Conservation (phyloP, 2,329 filamentous ascomycete species). For the Teratosphaeriaceae sp. region DNA sequence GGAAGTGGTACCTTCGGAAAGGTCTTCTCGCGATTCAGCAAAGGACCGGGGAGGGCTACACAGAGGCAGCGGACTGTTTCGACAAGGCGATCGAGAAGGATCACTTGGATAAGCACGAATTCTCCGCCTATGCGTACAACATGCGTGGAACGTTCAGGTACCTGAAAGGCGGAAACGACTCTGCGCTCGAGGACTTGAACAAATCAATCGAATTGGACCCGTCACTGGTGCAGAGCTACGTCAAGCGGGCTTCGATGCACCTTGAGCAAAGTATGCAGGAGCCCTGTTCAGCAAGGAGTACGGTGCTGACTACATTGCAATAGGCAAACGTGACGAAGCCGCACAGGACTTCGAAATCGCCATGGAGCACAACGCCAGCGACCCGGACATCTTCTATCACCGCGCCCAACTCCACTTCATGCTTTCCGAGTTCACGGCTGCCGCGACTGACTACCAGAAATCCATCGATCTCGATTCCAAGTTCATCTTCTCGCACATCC, state of each 20-base stretch:
- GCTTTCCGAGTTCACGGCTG: conserved; percentile 84
- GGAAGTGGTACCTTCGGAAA: conserved; percentile 77
- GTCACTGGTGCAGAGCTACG: conserved; percentile 87
- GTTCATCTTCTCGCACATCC: conserved; percentile 99
- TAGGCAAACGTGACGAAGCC: conserved; percentile 77
- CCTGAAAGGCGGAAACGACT: conserved; percentile 77
- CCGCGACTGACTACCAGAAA: conserved; percentile 98
- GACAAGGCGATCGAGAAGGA: conserved; percentile 79
- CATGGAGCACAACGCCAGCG: conserved; percentile 73
- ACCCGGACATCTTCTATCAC: conserved; percentile 99
- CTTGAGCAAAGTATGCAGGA: conserved; percentile 79
- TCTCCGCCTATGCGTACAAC: conserved; percentile 76
- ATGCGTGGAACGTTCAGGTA: conserved; percentile 95
- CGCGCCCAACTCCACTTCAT: conserved; percentile 98
- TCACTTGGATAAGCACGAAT: conserved; percentile 71
- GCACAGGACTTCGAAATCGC: conserved; percentile 83
- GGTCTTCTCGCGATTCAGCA: conserved; percentile 74
- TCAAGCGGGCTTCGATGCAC: conserved; percentile 98
- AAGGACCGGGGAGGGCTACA: conserved; percentile 86
- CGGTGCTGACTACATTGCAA: conserved; percentile 6
- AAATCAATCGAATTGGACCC: conserved; percentile 90
- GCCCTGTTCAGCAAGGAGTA: too few species aligned
- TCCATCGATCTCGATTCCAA: conserved; percentile 93
- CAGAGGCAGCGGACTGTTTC: conserved; percentile 79
- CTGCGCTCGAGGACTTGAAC: conserved; percentile 77